Conservation (phyloP, 257 asterid genomes). For the Rhazya stricta region DNA sequence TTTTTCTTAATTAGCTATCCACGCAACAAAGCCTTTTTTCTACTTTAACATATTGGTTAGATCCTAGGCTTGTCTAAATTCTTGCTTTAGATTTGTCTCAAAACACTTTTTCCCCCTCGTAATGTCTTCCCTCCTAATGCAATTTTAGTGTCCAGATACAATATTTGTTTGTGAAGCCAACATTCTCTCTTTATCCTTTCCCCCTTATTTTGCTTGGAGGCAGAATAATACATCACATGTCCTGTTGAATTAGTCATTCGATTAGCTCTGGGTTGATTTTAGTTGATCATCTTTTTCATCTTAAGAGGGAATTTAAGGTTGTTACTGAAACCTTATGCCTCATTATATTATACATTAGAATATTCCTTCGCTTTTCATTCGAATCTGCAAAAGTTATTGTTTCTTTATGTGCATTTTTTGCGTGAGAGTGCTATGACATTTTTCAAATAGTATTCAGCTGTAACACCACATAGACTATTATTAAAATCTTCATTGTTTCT, state of each 20-base stretch:
- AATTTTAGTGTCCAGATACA: neutral
- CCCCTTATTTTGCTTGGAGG: neutral
- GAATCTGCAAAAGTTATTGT: neutral
- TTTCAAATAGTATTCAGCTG: neutral
- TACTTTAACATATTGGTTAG: neutral
- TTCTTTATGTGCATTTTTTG: neutral
- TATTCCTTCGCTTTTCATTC: neutral
- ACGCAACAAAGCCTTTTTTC: no score
- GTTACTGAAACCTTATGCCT: neutral
- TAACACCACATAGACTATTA: neutral
- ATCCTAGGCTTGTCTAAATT: neutral
- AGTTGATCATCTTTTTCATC: neutral
- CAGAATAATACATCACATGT: neutral
- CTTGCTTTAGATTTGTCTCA: neutral
- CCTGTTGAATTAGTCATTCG: neutral
- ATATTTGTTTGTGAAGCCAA: neutral
- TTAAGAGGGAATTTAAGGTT: neutral
- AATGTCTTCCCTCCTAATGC: neutral
- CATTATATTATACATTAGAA: neutral
- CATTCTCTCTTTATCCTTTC: neutral
- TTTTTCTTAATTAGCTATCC: no score
- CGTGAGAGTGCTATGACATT: neutral
- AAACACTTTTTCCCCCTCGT: neutral
- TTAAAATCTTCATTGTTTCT: slow-evolving; percentile 18
- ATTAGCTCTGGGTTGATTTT: neutral